Percentiles rank a stretch among this genome's conserved stretches.
These are phyloP conservation scores for Globisporangium yorkense DNA, from an alignment of 352 stramenopile genomes.

Conservation along the genomic window DNA sequence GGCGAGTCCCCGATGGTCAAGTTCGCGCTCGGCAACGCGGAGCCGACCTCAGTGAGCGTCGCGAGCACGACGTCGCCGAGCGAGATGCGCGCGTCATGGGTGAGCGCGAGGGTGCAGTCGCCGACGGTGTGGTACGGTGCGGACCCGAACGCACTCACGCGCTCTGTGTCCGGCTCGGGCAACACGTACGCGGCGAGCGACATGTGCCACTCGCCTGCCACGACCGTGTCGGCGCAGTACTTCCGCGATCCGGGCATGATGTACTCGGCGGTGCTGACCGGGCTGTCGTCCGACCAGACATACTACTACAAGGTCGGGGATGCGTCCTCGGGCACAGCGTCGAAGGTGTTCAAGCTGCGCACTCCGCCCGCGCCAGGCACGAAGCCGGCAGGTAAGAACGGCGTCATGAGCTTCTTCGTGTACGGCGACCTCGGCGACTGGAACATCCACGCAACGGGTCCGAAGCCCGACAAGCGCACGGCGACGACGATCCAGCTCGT, in stretches of 20 bases:
- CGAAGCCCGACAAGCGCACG: slow-evolving; percentile 13
- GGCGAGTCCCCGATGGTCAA: slow-evolving; percentile 16
- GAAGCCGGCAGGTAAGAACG: slow-evolving; percentile 26
- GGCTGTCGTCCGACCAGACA: slow-evolving; percentile 3
- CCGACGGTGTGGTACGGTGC: slow-evolving; percentile 37
- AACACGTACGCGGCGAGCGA: slow-evolving; percentile 14
- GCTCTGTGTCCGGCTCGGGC: not conserved
- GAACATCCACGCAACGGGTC: slow-evolving; percentile 4
- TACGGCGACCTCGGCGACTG: slow-evolving; percentile 61
- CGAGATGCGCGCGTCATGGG: slow-evolving; percentile 53
- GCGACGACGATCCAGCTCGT: slow-evolving; percentile 29
- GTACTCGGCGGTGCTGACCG: slow-evolving; percentile 14
- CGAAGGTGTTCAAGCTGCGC: slow-evolving; percentile 7
- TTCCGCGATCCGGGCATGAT: slow-evolving; percentile 21
- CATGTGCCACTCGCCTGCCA: slow-evolving; percentile 25
- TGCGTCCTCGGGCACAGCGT: not conserved
- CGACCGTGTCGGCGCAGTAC: slow-evolving; percentile 5
- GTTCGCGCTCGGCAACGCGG: slow-evolving; percentile 9
- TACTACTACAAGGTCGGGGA: slow-evolving; percentile 25
- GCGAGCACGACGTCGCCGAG: slow-evolving; percentile 2
- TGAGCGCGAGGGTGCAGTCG: slow-evolving; percentile 31
- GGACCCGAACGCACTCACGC: not conserved
- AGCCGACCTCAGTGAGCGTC: slow-evolving; percentile 20
- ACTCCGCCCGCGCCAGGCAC: slow-evolving; percentile 1
- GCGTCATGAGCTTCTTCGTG: slow-evolving; percentile 56